A percentile compares a stretch with the other conserved stretches of the same genome.
These are phyloP conservation scores for Phlegmacium glaucopus DNA, from an alignment of 768 basidiomycete species.

Conservation along the genomic window DNA sequence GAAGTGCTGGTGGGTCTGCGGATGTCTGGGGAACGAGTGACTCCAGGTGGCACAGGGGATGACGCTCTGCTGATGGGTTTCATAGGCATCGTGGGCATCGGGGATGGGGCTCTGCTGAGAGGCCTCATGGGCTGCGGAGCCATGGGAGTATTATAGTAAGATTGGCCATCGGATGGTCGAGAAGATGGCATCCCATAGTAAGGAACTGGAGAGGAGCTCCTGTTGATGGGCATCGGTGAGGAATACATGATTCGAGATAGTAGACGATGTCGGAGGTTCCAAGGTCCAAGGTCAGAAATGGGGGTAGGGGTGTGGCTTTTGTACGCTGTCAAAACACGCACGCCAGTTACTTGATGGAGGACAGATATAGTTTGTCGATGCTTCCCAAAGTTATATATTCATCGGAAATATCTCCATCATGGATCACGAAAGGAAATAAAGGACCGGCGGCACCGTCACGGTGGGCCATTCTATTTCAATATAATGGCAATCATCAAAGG, in stretches of 20 bases:
- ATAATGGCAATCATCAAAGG: too few species aligned
- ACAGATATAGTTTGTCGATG: too few species aligned
- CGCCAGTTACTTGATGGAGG: too few species aligned
- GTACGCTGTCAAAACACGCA: too few species aligned
- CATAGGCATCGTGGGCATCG: conserved; percentile 13
- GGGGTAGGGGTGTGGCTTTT: conserved; percentile 1
- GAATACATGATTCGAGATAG: conserved; percentile 5
- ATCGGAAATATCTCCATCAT: too few species aligned
- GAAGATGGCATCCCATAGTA: conserved; percentile 1
- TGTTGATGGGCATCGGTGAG: conserved; percentile 13
- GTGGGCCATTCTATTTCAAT: too few species aligned
- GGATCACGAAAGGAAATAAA: too few species aligned
- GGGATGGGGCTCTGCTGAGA: conserved; percentile 22
- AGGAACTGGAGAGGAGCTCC: conserved; percentile 13
- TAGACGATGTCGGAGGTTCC: too few species aligned
- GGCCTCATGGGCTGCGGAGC: conserved; percentile 2
- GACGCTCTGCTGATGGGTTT: conserved; percentile 19
- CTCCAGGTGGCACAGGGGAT: conserved; percentile 23
- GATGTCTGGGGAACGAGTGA: conserved; percentile 16
- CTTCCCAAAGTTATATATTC: too few species aligned
- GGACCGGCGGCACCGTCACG: too few species aligned
- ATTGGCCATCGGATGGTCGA: conserved; percentile 8
- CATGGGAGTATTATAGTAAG: conserved; percentile 9
- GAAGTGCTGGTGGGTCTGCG: conserved; percentile 39
- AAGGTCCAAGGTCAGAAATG: too few species aligned